Base-by-base conservation (phyloP, 495 filamentous ascomycete genomes). In the Aspergillus egyptiacus region DNA sequence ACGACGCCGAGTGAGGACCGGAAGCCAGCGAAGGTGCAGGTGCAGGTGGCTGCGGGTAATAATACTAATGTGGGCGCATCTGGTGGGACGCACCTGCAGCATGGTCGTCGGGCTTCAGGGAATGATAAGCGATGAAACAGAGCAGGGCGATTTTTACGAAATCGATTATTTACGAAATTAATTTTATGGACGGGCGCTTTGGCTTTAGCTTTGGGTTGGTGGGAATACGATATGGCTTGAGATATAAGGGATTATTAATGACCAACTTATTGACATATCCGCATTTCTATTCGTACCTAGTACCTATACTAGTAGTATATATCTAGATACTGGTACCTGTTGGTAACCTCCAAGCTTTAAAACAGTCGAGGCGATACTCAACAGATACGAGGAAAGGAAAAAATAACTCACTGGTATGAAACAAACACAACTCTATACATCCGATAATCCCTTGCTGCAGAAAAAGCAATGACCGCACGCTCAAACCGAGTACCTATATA, bases 1-100 rank as follows among this genome's bases (percentile, higher is more conserved):
- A 37, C 50, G 28, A 40, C 49, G 2, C 60, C 64, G n/a, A 44
- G 51, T n/a, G 67, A 68, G 18, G 65, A 66, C 19, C 53, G 58
- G 0, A 56, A 56, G 46, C 40, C 55, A 11, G 43, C 52, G 14
- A 49, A 42, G 32, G n/a, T n/a, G n/a, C n/a, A n/a, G n/a, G n/a
- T n/a, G n/a, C n/a, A n/a, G n/a, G n/a, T n/a, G n/a, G 10, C 51
- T 4, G 34, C 50, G 15, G 48, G 49, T n/a, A 20, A 3, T 15
- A 15, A 28, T 18, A 17, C 6, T 11, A 6, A 28, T 17, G 7
- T 23, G 5, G 13, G n/a, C n/a, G n/a, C n/a, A n/a, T n/a, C n/a
- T n/a, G n/a, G n/a, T n/a, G n/a, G n/a, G n/a, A n/a, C n/a, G n/a
- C n/a, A n/a, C n/a, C n/a, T n/a, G n/a, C n/a, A n/a, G n/a, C n/a